phyloP scores from a whole-genome alignment of 495 filamentous ascomycete species.

The Aspergillus bertholletiae region DNA sequence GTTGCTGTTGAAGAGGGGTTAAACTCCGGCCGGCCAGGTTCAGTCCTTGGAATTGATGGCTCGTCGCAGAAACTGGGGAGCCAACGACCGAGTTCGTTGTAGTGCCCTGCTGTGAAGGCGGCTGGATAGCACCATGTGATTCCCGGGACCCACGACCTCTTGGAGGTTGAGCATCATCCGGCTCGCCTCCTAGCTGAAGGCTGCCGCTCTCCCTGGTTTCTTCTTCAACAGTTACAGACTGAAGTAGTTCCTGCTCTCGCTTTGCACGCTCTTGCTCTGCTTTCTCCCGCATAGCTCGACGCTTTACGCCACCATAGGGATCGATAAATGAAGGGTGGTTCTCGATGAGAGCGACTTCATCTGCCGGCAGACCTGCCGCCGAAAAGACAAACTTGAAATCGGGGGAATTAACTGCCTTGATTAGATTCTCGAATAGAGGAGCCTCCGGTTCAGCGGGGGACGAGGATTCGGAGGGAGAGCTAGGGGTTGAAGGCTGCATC shows the following conservation, averaged over 20 bases:
- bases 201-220: constrained; percentile 74
- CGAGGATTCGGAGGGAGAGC: constrained; percentile 13
- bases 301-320: constrained; percentile 68
- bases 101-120: constrained; percentile 66
- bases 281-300: constrained; percentile 66
- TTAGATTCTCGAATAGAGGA: constrained; percentile 40
- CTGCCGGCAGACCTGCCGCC: constrained; percentile 42
- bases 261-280: constrained; percentile 59
- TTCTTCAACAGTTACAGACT: constrained; percentile 48
- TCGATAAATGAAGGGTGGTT: constrained; percentile 80
- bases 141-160: constrained; percentile 49
- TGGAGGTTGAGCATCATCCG: constrained; percentile 60
- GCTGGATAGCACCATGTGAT: constrained; percentile 60
- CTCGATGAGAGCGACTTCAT: constrained; percentile 53
- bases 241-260: constrained; percentile 56
- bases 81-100: constrained; percentile 42
- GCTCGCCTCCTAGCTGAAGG: constrained; percentile 84
- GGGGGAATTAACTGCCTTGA: constrained; percentile 54
- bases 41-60: constrained; percentile 52
- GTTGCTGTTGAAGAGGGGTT: constrained; percentile 78
- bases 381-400: constrained; percentile 62
- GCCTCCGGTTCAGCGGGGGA: constrained; percentile 25
- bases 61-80: constrained; percentile 44
- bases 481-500: constrained; percentile 19
- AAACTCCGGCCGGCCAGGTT: constrained; percentile 65